phyloP scores from a whole-genome alignment of 306 rosid genomes.

The Quercus berberidifolia region DNA sequence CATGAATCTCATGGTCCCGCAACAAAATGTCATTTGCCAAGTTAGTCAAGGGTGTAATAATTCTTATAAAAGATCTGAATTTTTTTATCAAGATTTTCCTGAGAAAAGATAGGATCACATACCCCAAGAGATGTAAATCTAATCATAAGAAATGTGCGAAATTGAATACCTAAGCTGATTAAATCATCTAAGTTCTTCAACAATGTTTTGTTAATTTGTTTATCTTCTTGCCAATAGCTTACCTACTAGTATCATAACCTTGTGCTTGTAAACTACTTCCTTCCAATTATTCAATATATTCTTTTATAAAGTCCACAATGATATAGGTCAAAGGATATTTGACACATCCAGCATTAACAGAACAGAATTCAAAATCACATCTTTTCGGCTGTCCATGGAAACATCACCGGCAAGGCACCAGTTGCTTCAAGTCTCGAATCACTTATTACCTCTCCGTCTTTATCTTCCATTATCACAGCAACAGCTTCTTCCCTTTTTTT shows the following conservation, averaged over 20 bases:
- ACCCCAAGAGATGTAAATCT: neutral
- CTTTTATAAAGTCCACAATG: neutral
- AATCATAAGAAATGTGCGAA: neutral
- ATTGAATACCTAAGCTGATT: neutral
- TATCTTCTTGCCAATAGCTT: neutral
- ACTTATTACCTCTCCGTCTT: neutral
- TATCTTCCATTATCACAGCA: neutral
- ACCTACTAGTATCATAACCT: too few relatives aligned
- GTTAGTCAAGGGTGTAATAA: too few relatives aligned
- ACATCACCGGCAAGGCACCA: neutral
- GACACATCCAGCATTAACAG: neutral
- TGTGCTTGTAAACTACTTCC: too few relatives aligned
- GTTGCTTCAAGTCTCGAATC: neutral
- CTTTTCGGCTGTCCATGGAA: neutral
- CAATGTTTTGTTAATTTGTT: neutral
- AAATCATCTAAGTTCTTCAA: neutral
- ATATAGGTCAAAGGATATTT: neutral
- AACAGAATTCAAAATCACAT: neutral
- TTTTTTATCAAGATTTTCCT: too few relatives aligned
- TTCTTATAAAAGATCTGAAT: too few relatives aligned
- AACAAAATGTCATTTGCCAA: too few relatives aligned
- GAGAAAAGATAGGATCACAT: neutral
- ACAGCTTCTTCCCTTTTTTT: neutral
- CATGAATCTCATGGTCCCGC: too few relatives aligned
- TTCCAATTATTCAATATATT: neutral